Evolutionary conservation across 192 early-diverging fungal genomes (phyloP).

Genomic region (Mortierella alpina): DNA sequence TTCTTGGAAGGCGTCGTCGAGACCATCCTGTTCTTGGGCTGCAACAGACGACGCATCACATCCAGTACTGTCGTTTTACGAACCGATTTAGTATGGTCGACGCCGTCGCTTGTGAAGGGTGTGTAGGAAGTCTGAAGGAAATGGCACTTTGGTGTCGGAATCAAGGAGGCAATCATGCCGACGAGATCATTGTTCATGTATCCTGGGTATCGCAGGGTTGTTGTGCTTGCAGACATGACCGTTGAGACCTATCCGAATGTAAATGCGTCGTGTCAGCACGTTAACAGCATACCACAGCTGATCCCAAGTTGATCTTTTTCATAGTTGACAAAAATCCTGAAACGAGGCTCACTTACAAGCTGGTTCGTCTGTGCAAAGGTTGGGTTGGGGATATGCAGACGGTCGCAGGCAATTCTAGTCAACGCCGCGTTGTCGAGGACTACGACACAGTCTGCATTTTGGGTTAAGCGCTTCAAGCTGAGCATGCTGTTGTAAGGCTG

Average conservation of each 20-base stretch:
- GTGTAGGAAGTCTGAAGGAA: slow-evolving; percentile 96
- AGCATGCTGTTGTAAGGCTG: slow-evolving; percentile 98
- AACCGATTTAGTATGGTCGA: slow-evolving; percentile 91
- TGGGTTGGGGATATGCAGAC: slow-evolving; percentile 92
- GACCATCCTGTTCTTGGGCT: slow-evolving; percentile 98
- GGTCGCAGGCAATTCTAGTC: slow-evolving; percentile 90
- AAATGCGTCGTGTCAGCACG: neutral
- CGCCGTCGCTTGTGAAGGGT: slow-evolving; percentile 93
- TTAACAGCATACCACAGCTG: neutral
- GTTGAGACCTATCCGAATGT: slow-evolving; percentile 84
- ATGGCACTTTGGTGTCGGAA: slow-evolving; percentile 98
- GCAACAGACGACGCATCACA: slow-evolving; percentile 96
- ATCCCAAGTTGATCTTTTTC: too few species aligned
- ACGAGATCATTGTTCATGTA: slow-evolving; percentile 99
- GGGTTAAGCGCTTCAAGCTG: slow-evolving; percentile 88
- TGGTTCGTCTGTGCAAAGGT: slow-evolving; percentile 97
- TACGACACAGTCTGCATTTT: slow-evolving; percentile 95
- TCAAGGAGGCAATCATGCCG: slow-evolving; percentile 93
- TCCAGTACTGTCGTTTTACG: slow-evolving; percentile 97
- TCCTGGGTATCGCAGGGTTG: slow-evolving; percentile 96
- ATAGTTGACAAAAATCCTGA: too few species aligned
- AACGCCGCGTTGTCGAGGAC: slow-evolving; percentile 97
- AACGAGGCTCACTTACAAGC: slow-evolving; percentile 66
- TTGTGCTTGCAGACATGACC: slow-evolving; percentile 97
- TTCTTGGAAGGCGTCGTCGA: slow-evolving; percentile 91